Base-by-base conservation (phyloP, 2,329 filamentous ascomycete species). In the Penicillium paneum region DNA sequence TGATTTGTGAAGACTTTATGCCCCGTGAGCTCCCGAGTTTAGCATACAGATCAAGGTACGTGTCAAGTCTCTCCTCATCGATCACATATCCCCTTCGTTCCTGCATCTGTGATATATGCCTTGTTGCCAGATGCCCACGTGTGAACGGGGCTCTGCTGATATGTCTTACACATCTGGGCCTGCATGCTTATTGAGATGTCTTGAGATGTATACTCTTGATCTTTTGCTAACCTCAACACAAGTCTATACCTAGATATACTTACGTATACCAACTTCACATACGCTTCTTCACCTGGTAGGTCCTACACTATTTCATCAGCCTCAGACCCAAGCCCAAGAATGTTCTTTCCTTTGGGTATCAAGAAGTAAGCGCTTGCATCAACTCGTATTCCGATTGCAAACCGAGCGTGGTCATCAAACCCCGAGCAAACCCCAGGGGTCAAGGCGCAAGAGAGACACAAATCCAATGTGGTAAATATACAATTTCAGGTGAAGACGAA, bases 1-100 rank as follows among this genome's bases (percentile, higher is more conserved):
- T 62, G 58, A 64, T 64, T 62, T 51, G 52, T 41, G 56, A 52
- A 54, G 51, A 49, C 49, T 49, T 52, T 46, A 40, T 46, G 43
- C 46, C 54, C 45, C 46, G 40, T 54, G 51, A 57, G 49, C 55
- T 56, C 52, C 53, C 46, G n/a, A 38, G 41, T 35, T 35, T 41
- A 4, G 17, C 3, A 40, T 45, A 45, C 48, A 36, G 21, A 57
- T 49, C 52, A 50, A 58, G 52, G 58, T 64, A 64, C 49, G 61
- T 58, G 21, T 49, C 29, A 29, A 42, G 19, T 35, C 28, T 24
- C 19, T 28, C 24, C 24, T 28, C 4, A 41, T 45, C 26, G 28
- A 41, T 45, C 36, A 41, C 35, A 38, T 47, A 10, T 34, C 32
- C 40, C 13, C 28, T 36, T 41, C 48, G 41, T 53, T 45, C 51